Base-by-base conservation (phyloP, 2,329 filamentous ascomycete species). In the Ophiocordyceps camponoti-rufipedis region DNA sequence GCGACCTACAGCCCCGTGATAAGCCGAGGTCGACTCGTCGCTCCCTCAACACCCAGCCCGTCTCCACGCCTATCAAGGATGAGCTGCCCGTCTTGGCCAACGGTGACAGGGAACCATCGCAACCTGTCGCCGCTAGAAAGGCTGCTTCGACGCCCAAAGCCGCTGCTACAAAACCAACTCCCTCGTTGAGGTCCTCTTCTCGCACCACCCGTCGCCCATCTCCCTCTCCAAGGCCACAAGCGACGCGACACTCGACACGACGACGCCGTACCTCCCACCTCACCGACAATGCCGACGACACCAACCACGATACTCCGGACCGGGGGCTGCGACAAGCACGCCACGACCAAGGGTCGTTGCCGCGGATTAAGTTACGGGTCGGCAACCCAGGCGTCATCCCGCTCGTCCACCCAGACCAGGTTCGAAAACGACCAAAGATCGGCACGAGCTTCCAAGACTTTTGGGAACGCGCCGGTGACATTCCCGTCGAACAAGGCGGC, bases 401-500 rank as follows among this genome's bases (percentile, higher is more conserved):
- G 14, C 57, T 78, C 4, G 69, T 78, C 7, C 75, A 81, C 53
- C 74, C 75, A 6, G 70, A 69, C 23, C 72, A 79, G 51, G 67
- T 74, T 44, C 68, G 70, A 44, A 64, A 72, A 19, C 66, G 67
- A 33, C 62, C 71, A 0, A 75, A 69, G 51, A 64, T 77, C 44
- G 72, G 70, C 11, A 57, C 67, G 0, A 71, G 57, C 38, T 74
- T 82, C 42, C 66, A 70, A 28, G 75, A 81, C 48, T 82, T 72
- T 54, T 70, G 78, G 55, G 56, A 62, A 14, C 62, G 63, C 45
- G 74, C 69, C 2, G 64, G 64, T 14, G 55, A 62, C 4, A 65
- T 78, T 44, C 67, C 74, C 5, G 66, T 78, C 5, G 70, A 75
- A 43, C 66, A 77, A 43, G 77, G 76, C 31, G 78, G 78, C 5